phyloP scores from a whole-genome alignment of 179 eudicot genomes.

The Pouteria campechiana region DNA sequence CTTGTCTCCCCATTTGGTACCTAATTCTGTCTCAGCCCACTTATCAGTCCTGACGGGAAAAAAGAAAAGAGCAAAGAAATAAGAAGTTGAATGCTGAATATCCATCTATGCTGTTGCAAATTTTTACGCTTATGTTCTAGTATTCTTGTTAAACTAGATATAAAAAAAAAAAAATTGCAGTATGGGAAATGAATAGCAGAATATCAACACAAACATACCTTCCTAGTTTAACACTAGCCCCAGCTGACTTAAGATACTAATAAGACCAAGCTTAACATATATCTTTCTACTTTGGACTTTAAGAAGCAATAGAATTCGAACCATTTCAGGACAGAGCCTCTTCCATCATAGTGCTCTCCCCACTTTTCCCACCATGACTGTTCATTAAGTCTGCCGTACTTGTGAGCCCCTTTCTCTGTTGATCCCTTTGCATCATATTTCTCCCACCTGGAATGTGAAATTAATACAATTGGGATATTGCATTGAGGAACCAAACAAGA shows the following conservation, averaged over 20 bases:
- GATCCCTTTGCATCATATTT: conserved; percentile 94
- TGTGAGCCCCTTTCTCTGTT: conserved; percentile 98
- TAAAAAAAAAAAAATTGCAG: neutral
- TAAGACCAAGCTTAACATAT: too few species aligned
- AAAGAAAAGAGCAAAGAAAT: neutral
- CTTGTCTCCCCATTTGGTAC: conserved; percentile 98
- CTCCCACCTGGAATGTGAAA: conserved; percentile 96
- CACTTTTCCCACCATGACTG: conserved; percentile 99
- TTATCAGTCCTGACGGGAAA: conserved; percentile 77
- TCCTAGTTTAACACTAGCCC: too few species aligned
- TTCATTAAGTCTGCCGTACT: conserved; percentile 87
- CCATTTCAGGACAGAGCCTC: conserved; percentile 97
- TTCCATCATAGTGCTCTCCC: conserved; percentile 97
- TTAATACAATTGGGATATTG: too few species aligned
- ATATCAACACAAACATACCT: too few species aligned
- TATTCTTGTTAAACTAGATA: neutral
- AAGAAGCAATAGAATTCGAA: conserved; percentile 2
- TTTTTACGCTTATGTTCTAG: neutral
- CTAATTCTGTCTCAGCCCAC: conserved; percentile 97
- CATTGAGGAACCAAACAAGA: too few species aligned
- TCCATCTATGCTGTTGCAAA: neutral
- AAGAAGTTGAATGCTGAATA: neutral
- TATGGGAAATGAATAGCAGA: too few species aligned
- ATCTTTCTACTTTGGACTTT: too few species aligned
- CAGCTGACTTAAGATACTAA: too few species aligned